Evolutionary conservation across 1,139 yeast species (phyloP).

Genomic region (Nadsonia starkeyi-henricii): DNA sequence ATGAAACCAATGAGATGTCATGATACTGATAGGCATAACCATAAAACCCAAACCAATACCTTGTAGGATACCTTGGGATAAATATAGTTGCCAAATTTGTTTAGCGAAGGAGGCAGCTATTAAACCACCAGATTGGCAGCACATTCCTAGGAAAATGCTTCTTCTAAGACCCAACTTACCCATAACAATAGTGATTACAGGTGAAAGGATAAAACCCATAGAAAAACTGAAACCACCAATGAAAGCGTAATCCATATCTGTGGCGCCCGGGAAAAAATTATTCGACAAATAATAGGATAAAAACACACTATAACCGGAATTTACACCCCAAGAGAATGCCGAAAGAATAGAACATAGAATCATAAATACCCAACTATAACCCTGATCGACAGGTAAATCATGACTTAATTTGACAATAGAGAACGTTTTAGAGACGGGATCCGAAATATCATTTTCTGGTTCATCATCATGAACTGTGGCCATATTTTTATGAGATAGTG

Average conservation of each 20-base stretch:
- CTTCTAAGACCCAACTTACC: too few relatives aligned
- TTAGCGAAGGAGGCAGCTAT: conserved; percentile 53
- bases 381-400: too few relatives aligned
- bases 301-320: conserved; percentile 57
- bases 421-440: too few relatives aligned
- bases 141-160: too few relatives aligned
- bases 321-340: conserved; percentile 46
- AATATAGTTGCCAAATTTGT: conserved; percentile 45
- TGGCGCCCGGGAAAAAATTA: conserved; percentile 41
- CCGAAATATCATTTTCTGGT: too few relatives aligned
- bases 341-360: too few relatives aligned
- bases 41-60: conserved; percentile 49
- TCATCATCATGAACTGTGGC: too few relatives aligned
- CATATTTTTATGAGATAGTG: too few relatives aligned
- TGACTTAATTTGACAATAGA: too few relatives aligned
- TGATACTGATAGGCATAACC: conserved; percentile 41
- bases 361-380: too few relatives aligned
- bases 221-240: conserved; percentile 54
- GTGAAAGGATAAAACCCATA: conserved; percentile 45
- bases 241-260: conserved; percentile 47
- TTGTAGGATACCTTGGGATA: conserved; percentile 54
- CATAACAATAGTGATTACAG: conserved; percentile 32
- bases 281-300: conserved; percentile 39
- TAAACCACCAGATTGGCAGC: conserved; percentile 38
- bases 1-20: conserved; percentile 50